Evolutionary conservation across 2,329 filamentous ascomycete species (phyloP).

Genomic region (Amylocarpus encephaloides): DNA sequence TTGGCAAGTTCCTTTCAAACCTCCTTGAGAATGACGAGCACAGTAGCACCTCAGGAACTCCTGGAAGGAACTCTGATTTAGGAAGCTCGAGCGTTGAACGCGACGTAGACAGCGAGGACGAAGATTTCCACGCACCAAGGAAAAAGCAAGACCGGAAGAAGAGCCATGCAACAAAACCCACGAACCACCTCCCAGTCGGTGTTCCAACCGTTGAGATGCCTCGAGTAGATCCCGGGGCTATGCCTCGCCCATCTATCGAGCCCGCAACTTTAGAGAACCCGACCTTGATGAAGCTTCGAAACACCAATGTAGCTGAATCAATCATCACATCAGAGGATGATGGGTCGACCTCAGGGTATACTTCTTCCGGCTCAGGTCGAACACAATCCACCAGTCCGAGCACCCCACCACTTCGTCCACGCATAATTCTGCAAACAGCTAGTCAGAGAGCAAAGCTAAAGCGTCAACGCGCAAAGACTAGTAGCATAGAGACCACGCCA

Average conservation of each 20-base stretch:
- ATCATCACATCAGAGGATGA: conserved; percentile 1
- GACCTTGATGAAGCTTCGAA: not conserved
- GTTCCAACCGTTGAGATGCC: not conserved
- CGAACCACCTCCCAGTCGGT: not conserved
- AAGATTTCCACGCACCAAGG: conserved; percentile 38
- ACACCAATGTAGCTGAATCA: not conserved
- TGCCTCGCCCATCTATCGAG: not conserved
- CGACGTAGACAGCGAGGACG: conserved; percentile 44
- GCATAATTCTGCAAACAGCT: conserved; percentile 6
- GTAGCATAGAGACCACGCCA: not conserved
- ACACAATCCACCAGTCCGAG: not conserved
- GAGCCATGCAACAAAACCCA: conserved; percentile 2
- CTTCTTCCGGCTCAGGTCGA: conserved; percentile 2
- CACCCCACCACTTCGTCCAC: not conserved
- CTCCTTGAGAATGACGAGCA: conserved; percentile 41
- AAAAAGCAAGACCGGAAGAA: conserved; percentile 35
- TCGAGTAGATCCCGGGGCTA: too few species aligned
- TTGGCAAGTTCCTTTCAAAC: conserved; percentile 46
- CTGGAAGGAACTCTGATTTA: conserved; percentile 30
- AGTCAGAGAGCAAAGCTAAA: not conserved
- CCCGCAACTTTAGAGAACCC: not conserved
- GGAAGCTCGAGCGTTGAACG: conserved; percentile 44
- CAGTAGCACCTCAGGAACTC: conserved; percentile 26
- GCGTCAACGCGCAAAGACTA: not conserved
- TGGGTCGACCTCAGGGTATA: not conserved